Percentiles rank a stretch among this genome's conserved stretches.
Conservation (phyloP, 257 asterid genomes). For the Salvia splendens region DNA sequence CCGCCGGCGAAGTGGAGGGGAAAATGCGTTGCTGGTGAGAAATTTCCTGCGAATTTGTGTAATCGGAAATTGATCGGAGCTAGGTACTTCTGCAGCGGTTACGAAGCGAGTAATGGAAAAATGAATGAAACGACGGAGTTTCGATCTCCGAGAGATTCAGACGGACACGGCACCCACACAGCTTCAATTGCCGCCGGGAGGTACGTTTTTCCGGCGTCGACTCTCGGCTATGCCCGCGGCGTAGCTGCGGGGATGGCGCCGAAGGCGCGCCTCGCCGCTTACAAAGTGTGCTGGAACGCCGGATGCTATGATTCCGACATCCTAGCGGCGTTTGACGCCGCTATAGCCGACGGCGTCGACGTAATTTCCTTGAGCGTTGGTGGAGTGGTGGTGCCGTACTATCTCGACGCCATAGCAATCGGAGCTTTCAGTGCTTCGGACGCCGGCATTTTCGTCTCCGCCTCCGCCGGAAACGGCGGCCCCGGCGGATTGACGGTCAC, state of each 20-base stretch:
- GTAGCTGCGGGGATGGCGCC: constrained; percentile 97
- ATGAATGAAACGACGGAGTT: constrained; percentile 72
- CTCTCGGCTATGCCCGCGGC: constrained; percentile 85
- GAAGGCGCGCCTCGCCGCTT: constrained; percentile 82
- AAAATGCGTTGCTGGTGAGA: constrained; percentile 50
- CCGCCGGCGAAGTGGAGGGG: constrained; percentile 82
- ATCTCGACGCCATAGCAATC: constrained; percentile 78
- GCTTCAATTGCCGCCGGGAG: constrained; percentile 96
- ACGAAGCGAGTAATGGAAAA: constrained; percentile 72
- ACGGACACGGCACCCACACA: constrained; percentile 96
- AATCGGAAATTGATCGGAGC: constrained; percentile 89
- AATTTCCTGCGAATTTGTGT: constrained; percentile 58
- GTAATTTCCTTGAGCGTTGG: constrained; percentile 85
- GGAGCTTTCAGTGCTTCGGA: constrained; percentile 74
- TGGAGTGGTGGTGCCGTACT: constrained; percentile 82
- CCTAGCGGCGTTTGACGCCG: constrained; percentile 84
- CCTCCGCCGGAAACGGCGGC: constrained; percentile 91
- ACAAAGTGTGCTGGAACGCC: constrained; percentile 82
- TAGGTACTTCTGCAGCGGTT: constrained; percentile 58
- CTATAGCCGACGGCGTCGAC: constrained; percentile 86
- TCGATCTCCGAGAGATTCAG: constrained; percentile 80
- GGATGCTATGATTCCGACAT: constrained; percentile 92
- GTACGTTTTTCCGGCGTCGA: constrained; percentile 78
- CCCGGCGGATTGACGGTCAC: constrained; percentile 84
- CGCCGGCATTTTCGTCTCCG: constrained; percentile 76